Conservation (phyloP, 768 basidiomycete genomes). For the Kwoniella heveanensis region DNA sequence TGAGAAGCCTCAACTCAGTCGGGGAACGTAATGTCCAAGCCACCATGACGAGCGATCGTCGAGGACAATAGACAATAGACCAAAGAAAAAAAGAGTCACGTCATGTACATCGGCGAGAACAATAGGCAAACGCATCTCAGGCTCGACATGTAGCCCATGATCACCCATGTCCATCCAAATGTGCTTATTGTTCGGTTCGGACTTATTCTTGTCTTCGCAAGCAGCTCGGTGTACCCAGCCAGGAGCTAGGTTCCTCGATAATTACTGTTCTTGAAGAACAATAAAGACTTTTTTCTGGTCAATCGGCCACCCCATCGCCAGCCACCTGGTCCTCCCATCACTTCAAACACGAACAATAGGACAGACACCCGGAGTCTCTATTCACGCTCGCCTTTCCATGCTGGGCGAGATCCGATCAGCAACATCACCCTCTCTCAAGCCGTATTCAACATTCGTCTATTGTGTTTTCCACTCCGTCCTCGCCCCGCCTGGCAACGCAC, state of each 20-base stretch:
- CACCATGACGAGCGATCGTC: constrained; percentile 1
- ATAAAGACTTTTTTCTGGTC: no score
- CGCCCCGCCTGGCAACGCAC: background rate
- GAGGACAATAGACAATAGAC: constrained; percentile 1
- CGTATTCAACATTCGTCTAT: background rate
- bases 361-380: no score
- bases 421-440: background rate
- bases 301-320: background rate
- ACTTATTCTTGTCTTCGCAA: background rate
- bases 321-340: no score
- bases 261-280: background rate
- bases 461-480: background rate
- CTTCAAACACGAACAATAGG: no score
- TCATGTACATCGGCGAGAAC: no score
- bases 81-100: no score
- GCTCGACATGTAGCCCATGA: no score
- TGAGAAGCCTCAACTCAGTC: no score
- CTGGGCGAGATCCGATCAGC: background rate
- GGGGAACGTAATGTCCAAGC: background rate
- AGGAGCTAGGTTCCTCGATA: background rate
- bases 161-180: no score
- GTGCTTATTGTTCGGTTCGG: background rate
- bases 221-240: background rate
- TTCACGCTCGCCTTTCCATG: no score
- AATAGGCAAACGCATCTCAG: no score